These are phyloP conservation scores for Metrosideros polymorpha DNA, from an alignment of 441 rosid species.

Conservation along the genomic window DNA sequence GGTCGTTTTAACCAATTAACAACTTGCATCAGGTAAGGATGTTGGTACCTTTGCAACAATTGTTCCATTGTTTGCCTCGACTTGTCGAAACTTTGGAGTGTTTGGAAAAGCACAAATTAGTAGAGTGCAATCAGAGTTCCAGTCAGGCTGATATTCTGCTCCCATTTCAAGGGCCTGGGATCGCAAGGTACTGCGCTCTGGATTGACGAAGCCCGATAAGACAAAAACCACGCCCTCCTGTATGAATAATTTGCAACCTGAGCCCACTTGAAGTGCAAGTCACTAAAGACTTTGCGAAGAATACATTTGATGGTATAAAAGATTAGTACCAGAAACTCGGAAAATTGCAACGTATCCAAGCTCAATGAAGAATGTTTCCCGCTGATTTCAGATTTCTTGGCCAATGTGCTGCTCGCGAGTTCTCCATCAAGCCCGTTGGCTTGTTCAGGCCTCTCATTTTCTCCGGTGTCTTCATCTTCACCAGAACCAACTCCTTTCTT, in stretches of 20 bases:
- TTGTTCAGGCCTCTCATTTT: neutral
- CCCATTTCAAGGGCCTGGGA: conserved; percentile 89
- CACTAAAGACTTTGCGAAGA: neutral
- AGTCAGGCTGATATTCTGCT: conserved; percentile 71
- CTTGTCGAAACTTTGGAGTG: conserved; percentile 95
- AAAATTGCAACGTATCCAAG: conserved; percentile 16
- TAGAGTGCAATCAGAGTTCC: conserved; percentile 79
- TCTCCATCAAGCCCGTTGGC: conserved; percentile 1
- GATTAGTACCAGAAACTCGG: conserved; percentile 51
- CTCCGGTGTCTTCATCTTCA: conserved; percentile 5
- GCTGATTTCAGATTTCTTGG: neutral
- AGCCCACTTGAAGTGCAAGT: neutral
- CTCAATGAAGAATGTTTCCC: conserved; percentile 3
- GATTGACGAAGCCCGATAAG: conserved; percentile 87
- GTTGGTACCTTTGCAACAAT: conserved; percentile 67
- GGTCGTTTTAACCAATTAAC: neutral
- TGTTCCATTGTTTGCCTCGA: conserved; percentile 63
- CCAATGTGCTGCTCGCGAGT: neutral
- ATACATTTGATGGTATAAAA: neutral
- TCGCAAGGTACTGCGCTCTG: conserved; percentile 73
- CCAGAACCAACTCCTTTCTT: conserved; percentile 23
- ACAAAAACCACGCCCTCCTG: conserved; percentile 90
- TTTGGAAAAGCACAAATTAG: conserved; percentile 78
- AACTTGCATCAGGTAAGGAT: neutral
- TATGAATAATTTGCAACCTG: conserved; percentile 7